Conservation (phyloP, 129 eudicot genomes). For the Logfia minima region DNA sequence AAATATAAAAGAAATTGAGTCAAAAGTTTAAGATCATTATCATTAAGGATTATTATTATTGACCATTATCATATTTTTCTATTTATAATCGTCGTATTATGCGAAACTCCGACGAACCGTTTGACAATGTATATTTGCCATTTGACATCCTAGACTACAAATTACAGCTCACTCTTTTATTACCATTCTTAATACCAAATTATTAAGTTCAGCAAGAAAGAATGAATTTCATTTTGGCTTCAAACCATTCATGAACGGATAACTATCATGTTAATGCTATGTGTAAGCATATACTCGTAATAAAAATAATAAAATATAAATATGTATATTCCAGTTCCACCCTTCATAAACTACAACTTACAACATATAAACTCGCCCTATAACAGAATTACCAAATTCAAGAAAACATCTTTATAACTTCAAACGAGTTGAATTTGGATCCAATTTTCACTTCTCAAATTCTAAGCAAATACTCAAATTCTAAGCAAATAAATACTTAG, state of each 20-base stretch:
- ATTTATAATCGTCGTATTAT: too few species aligned
- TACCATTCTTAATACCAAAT: background rate
- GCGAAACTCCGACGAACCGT: too few species aligned
- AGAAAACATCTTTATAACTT: conserved; percentile 26
- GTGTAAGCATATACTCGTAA: conserved; percentile 3
- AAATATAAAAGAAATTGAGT: too few species aligned
- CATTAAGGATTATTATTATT: too few species aligned
- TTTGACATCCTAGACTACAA: conserved; percentile 52
- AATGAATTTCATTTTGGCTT: conserved; percentile 23
- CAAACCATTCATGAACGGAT: conserved; percentile 19
- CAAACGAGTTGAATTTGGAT: conserved; percentile 28
- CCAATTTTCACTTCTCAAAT: conserved; percentile 36
- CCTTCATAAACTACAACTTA: conserved; percentile 43
- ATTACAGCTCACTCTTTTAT: conserved; percentile 56
- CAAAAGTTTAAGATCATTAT: too few species aligned
- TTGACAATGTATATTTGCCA: conserved; percentile 40
- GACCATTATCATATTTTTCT: too few species aligned
- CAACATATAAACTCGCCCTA: conserved; percentile 39
- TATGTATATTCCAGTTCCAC: conserved; percentile 59
- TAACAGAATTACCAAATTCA: conserved; percentile 28
- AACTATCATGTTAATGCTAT: conserved; percentile 21
- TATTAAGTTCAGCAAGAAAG: conserved; percentile 12
- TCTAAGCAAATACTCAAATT: conserved; percentile 78
- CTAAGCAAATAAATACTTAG: conserved; percentile 85
- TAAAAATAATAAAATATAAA: too few species aligned